Evolutionary conservation across 306 rosid genomes (phyloP), one percentile per base, ranked within the genome.

Genomic region (Dicorynia guianensis): DNA sequence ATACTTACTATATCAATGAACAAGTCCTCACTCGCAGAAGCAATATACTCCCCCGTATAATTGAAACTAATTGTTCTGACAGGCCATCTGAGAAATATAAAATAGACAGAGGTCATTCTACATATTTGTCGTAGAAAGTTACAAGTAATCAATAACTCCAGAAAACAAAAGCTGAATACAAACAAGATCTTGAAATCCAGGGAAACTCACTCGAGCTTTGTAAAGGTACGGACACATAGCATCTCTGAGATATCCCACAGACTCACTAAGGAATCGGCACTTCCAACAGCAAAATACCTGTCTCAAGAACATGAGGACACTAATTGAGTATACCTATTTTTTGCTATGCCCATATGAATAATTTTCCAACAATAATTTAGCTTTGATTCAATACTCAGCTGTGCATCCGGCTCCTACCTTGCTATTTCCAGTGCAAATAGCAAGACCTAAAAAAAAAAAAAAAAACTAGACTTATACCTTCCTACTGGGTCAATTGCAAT

Each of bases 221-320:
- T 90, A 79, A 95, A 95, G 67, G 98, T 92, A 53, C 89, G 88
- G 81, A 90, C 95, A 9, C 97, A 95, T n/a, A 95, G 95, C 98
- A 95, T 92, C 93, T 95, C 89, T 0, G 95, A 87, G 85, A 95
- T 90, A 79, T 87, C 90, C 97, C 98, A 95, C 71, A 95, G 80
- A 81, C 98, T 95, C 77, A 95, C 98, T 73, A 90, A 86, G 67
- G 98, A 95, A 88, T 95, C 97, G 7, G 96, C 98, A 86, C 98
- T 94, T 80, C 98, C 98, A 68, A 94, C 96, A 5, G 98, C 97
- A 68, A 92, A 94, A 76, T 90, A 87, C 78, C 98, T 94, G 89
- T 61, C 47, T 58, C 61, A 38, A 10, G 15, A 67, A 38, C 36
- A 75, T 53, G 54, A 67, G 67, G 69, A 47, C 49, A 71, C 5